Percentiles rank a stretch among this genome's conserved stretches.
Conservation (phyloP, 2,329 filamentous ascomycete genomes). For the Cryphonectria nitschkei region DNA sequence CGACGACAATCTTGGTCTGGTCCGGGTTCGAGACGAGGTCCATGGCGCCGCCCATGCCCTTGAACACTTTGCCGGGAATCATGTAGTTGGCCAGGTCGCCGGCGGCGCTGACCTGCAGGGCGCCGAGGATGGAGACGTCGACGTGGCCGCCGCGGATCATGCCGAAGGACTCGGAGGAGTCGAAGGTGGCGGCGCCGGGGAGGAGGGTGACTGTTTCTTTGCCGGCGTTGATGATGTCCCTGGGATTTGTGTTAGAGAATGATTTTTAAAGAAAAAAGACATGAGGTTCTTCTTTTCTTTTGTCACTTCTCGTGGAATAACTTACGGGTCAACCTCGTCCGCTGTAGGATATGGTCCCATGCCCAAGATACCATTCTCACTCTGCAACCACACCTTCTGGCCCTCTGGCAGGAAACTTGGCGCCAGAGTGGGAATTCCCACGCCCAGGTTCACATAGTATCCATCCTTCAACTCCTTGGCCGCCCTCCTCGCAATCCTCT, state of each 20-base stretch:
- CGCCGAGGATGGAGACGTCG: slow-evolving; percentile 81
- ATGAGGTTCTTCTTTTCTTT: too few relatives aligned
- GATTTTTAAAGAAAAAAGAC: too few relatives aligned
- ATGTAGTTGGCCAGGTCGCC: slow-evolving; percentile 89
- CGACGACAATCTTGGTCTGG: slow-evolving; percentile 72
- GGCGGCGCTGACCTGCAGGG: slow-evolving; percentile 76
- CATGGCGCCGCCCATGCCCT: slow-evolving; percentile 85
- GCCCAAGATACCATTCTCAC: slow-evolving; percentile 83
- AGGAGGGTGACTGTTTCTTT: slow-evolving; percentile 85
- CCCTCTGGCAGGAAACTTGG: slow-evolving; percentile 72
- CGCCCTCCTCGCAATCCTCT: slow-evolving; percentile 76
- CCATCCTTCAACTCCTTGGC: slow-evolving; percentile 82
- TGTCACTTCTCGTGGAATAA: slow-evolving; percentile 7
- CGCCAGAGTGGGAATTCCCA: slow-evolving; percentile 81
- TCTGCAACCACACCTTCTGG: slow-evolving; percentile 80
- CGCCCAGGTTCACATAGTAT: slow-evolving; percentile 79
- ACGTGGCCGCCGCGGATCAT: slow-evolving; percentile 89
- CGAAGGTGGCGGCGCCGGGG: slow-evolving; percentile 76
- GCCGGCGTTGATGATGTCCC: slow-evolving; percentile 81
- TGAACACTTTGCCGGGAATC: slow-evolving; percentile 85
- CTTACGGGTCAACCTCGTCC: slow-evolving; percentile 68
- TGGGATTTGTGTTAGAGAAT: slow-evolving; percentile 28
- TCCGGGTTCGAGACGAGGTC: slow-evolving; percentile 73
- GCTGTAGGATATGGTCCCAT: slow-evolving; percentile 80
- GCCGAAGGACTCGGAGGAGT: slow-evolving; percentile 79